These are phyloP conservation scores for Elymus sibiricus DNA, from an alignment of 176 grass and related monocot genomes.

Conservation along the genomic window DNA sequence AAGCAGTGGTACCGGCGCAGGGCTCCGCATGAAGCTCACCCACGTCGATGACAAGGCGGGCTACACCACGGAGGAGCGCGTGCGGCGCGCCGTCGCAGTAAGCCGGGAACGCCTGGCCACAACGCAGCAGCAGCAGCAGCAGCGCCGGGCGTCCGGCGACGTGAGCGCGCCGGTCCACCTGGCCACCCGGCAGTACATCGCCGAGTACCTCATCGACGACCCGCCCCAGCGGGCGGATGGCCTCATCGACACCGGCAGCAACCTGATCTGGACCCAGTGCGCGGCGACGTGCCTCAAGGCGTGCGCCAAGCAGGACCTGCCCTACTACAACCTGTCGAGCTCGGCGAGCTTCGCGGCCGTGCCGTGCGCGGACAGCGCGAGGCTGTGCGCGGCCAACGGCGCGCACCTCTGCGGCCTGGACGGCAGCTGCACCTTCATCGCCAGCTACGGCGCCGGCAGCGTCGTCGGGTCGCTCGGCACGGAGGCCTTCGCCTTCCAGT, in stretches of 20 bases:
- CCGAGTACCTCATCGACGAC: constrained; percentile 6
- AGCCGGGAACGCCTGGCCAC: not conserved
- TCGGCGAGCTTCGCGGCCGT: not conserved
- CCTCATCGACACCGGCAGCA: constrained; percentile 8
- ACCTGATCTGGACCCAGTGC: not conserved
- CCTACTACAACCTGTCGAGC: constrained; percentile 15
- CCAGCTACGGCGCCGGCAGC: not conserved
- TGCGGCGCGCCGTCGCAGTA: constrained; percentile 13
- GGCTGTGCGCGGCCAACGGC: not conserved
- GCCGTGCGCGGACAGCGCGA: not conserved
- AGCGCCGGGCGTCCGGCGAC: not conserved
- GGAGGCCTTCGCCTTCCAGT: constrained; percentile 14
- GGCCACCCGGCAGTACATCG: constrained; percentile 22
- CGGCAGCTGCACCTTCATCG: not conserved
- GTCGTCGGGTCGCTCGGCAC: not conserved
- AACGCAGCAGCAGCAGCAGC: not conserved
- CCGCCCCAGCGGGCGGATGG: not conserved
- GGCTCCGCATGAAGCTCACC: constrained; percentile 5
- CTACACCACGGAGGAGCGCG: constrained; percentile 28
- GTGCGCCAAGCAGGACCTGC: not conserved
- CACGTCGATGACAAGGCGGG: constrained; percentile 20
- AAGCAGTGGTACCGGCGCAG: not conserved
- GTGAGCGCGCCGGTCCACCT: constrained; percentile 4
- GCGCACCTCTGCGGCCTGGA: not conserved
- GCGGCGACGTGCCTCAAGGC: not conserved